Evolutionary conservation across 2,329 filamentous ascomycete species (phyloP), one percentile per base, ranked within the genome.

Genomic region (Fusarium clavum): DNA sequence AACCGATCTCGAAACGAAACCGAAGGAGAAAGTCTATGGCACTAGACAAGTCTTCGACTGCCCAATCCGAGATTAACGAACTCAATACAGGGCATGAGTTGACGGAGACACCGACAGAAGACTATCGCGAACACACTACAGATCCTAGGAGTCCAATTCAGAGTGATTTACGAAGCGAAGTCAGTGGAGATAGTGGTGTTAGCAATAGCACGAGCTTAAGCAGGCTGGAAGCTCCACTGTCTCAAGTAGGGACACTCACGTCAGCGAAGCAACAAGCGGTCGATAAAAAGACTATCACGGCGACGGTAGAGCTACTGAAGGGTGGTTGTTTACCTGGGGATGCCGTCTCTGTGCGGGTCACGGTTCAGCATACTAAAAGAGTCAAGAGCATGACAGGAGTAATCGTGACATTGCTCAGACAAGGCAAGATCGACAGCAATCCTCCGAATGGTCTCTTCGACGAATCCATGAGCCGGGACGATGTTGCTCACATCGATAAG

Each of bases 321-420:
- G 92, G 92, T 14, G 96, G 94, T 20, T 97, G 92, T 77, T 83
- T 98, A 16, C 91, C 94, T 0, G 96, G 96, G 18, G 96, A 98
- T 73, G 88, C 88, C 25, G 85, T 98, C 45, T 90, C 93, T 0
- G 87, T 98, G 57, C 91, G 89, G 74, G 90, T 98, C 55, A 90
- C 87, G 1, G 90, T 99, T 64, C 91, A 94, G 69, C 96, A 98
- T 78, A 95, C 92, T 64, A 97, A 97, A 79, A 88, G 90, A 61
- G 89, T 98, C 76, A 94, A 95, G 82, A 98, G 94, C 77, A 86
- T 97, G 81, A 92, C 95, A 73, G 95, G 96, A 10, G 92, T 98
- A 49, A 96, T 98, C 65, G 89, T 97, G 47, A 98, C 96, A 3
- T 83, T 99, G 11, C 98, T 97, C 78, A 90, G 96, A 46, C 93